Percentiles rank a stretch among this genome's conserved stretches.
Evolutionary conservation across 2,329 filamentous ascomycete species (phyloP).

Genomic region (Cladosporium austrohemisphaericum): DNA sequence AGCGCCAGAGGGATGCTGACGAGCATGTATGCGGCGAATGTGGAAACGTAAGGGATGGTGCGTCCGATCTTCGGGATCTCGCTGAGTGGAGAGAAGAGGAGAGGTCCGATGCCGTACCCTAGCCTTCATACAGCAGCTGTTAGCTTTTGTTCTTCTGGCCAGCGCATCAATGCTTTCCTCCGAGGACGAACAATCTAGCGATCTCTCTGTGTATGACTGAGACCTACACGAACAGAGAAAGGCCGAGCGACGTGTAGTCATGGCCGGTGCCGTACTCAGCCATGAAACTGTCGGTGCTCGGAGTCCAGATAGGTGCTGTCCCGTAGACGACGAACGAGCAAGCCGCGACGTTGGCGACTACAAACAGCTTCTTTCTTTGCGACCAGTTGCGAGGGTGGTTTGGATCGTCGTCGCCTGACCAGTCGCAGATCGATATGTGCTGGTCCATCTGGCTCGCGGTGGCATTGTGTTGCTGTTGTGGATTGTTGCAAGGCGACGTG

Average conservation of each 20-base stretch:
- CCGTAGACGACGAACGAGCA: background rate
- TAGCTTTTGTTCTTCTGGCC: no score
- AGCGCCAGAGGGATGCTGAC: slow-evolving; percentile 55
- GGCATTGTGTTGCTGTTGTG: no score
- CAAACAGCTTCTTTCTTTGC: background rate
- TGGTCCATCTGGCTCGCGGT: no score
- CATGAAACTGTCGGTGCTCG: background rate
- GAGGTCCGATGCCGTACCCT: background rate
- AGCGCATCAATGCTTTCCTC: no score
- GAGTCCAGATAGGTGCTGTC: background rate
- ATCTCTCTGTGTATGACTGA: no score
- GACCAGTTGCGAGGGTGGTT: background rate
- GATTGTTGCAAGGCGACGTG: no score
- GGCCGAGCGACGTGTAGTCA: background rate
- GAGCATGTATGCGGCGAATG: slow-evolving; percentile 37
- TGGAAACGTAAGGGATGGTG: slow-evolving; percentile 28
- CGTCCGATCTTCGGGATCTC: slow-evolving; percentile 17
- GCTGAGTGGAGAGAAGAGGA: background rate
- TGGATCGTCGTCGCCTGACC: background rate
- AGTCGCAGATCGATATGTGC: slow-evolving; percentile 1
- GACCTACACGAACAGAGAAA: background rate
- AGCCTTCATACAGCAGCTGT: no score
- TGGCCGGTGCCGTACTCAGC: background rate
- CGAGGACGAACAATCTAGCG: no score
- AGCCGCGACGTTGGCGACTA: background rate